phyloP scores from a whole-genome alignment of 2,329 filamentous ascomycete genomes.

The Capronia epimyces region DNA sequence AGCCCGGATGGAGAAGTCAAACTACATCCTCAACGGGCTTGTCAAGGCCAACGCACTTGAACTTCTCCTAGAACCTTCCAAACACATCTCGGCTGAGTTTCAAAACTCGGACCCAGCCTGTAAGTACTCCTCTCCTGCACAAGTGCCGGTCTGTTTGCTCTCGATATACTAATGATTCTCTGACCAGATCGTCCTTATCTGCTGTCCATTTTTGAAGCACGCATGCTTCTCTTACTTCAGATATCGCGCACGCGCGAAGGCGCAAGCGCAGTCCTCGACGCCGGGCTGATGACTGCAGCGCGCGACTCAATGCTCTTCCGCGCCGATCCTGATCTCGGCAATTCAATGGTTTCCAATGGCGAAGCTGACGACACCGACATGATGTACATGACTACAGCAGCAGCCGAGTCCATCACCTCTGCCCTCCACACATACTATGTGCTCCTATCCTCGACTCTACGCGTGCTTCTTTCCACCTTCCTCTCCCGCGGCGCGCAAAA shows the following conservation, averaged over 20 bases:
- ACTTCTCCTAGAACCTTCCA: slow-evolving; percentile 81
- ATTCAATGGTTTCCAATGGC: slow-evolving; percentile 37
- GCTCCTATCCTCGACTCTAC: slow-evolving; percentile 71
- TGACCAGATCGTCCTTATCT: slow-evolving; percentile 49
- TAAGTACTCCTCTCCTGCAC: slow-evolving; percentile 41
- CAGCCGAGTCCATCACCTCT: slow-evolving; percentile 46
- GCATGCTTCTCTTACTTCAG: slow-evolving; percentile 74
- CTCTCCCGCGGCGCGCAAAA: slow-evolving; percentile 78
- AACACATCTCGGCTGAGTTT: slow-evolving; percentile 69
- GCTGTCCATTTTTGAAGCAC: slow-evolving; percentile 62
- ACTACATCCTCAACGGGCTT: slow-evolving; percentile 70
- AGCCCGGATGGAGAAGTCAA: slow-evolving; percentile 64
- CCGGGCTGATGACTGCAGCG: slow-evolving; percentile 76
- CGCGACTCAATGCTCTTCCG: slow-evolving; percentile 79
- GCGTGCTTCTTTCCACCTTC: slow-evolving; percentile 75
- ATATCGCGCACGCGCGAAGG: slow-evolving; percentile 79
- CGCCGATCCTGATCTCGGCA: slow-evolving; percentile 86
- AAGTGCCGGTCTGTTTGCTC: no score
- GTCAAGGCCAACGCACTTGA: slow-evolving; percentile 85
- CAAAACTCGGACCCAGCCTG: slow-evolving; percentile 53
- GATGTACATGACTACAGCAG: not conserved
- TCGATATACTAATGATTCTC: slow-evolving; percentile 2
- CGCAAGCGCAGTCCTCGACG: slow-evolving; percentile 79
- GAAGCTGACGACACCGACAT: not conserved
- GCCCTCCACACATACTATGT: slow-evolving; percentile 78